Base-by-base conservation (phyloP, 2,329 filamentous ascomycete genomes). In the Uncinocarpus reesii region DNA sequence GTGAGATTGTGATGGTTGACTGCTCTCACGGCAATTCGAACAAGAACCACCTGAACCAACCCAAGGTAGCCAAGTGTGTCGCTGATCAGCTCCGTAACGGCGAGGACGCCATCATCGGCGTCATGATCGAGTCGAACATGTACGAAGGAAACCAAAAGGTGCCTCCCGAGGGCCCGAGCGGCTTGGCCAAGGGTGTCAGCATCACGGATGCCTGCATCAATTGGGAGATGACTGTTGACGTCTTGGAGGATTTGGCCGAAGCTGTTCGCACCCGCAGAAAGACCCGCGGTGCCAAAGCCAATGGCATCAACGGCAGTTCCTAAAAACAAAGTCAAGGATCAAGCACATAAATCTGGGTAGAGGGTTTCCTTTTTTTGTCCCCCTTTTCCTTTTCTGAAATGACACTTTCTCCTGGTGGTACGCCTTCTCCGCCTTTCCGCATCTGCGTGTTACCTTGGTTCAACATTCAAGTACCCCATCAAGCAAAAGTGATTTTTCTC, bases 111-210 rank as follows among this genome's bases (percentile, higher is more conserved):
- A 94, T 98, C 60, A 79, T 96, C 56, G 92, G 89, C 65, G 87
- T 96, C 63, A 98, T 98, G 90, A 94, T 98, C 59, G 90, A 98
- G 74, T 95, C 87, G 62, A 90, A 96, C 71, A 90, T 96, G 75
- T 81, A 90, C 67, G 92, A 95, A 71, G 51, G 51, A 8, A 86
- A 82, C 74, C 84, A 88, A 64, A 95, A 95, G 73, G 86, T 94
- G 1, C 87, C 88, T 0, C 67, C 81, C 1, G 86, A 93, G 67
- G 90, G 89, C 7, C 84, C 84, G 6, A 66, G 79, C 1, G 84
- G 69, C 6, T 75, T 95, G 44, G 86, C 88, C 74, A 87, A 86
- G 70, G 89, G 89, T 57, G 84, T 95, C 61, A 90, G 84, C 67
- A 95, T 95, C 69, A 95, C 89, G 1, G 89, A 95, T 66, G 90